A percentile compares a stretch with the other conserved stretches of the same genome.
phyloP scores from a whole-genome alignment of 2,329 filamentous ascomycete species.

The Diaporthe vexans region DNA sequence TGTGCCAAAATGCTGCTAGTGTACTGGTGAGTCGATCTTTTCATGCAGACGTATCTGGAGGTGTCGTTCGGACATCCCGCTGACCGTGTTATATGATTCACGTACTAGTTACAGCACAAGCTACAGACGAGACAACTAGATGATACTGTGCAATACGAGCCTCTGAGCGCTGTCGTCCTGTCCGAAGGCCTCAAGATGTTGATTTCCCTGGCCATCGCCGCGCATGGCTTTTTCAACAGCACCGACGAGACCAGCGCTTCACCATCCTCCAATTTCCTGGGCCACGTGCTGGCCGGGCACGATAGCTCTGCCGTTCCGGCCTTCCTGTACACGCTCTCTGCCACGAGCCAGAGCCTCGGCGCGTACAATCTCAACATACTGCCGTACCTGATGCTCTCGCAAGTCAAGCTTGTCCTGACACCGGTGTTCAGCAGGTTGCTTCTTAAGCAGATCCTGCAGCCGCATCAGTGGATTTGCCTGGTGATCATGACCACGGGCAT shows the following conservation, averaged over 20 bases:
- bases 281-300: background rate
- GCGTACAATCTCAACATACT: slow-evolving; percentile 3
- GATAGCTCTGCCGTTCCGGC: background rate
- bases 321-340: slow-evolving; percentile 1
- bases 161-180: background rate
- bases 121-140: background rate
- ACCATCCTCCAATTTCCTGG: background rate
- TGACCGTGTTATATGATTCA: background rate
- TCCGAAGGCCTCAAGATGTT: slow-evolving; percentile 2
- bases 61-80: background rate
- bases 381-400: slow-evolving; percentile 17
- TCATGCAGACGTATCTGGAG: background rate
- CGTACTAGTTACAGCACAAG: slow-evolving; percentile 14
- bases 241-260: background rate
- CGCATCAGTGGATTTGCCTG: slow-evolving; percentile 17
- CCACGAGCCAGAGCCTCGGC: slow-evolving; percentile 10
- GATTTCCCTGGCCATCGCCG: background rate
- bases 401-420: slow-evolving; percentile 15
- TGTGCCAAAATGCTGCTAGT: slow-evolving; percentile 3
- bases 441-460: slow-evolving; percentile 1
- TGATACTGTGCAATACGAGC: slow-evolving; percentile 9
- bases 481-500: background rate
- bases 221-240: background rate
- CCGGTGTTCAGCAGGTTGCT: slow-evolving; percentile 1
- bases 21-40: background rate